phyloP scores from a whole-genome alignment of 164 flowering plant species.

The Stephania yunnanensis region DNA sequence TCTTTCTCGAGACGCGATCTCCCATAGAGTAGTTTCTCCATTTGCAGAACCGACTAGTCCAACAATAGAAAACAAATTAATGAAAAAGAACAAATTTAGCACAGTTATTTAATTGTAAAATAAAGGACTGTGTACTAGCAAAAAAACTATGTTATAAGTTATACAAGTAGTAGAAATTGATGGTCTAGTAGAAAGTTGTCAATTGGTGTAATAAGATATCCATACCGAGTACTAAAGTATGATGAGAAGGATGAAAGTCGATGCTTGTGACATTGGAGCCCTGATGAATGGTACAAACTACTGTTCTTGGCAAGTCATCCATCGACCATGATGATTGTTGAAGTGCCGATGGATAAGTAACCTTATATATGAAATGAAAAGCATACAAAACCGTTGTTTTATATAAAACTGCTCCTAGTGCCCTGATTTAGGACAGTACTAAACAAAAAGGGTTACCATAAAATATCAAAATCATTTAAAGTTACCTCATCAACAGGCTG shows the following conservation, averaged over 20 bases:
- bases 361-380: conserved; percentile 30
- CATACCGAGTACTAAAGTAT: conserved; percentile 70
- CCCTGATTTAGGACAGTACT: not conserved
- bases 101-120: not conserved
- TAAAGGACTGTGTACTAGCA: not conserved
- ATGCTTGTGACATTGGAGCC: conserved; percentile 79
- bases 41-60: conserved; percentile 59
- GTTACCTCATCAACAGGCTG: conserved; percentile 74
- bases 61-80: not conserved
- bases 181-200: not conserved
- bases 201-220: not conserved
- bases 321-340: conserved; percentile 59
- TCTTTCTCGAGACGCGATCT: conserved; percentile 57
- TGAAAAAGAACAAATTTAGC: not conserved
- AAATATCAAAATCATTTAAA: not conserved
- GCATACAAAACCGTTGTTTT: not conserved
- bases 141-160: not conserved
- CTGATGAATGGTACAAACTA: conserved; percentile 59
- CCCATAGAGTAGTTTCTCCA: conserved; percentile 81
- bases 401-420: not conserved
- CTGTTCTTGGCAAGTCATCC: conserved; percentile 77
- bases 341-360: conserved; percentile 54
- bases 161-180: not conserved
- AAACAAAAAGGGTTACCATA: not conserved
- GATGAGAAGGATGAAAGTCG: conserved; percentile 90